These are phyloP conservation scores for Aphanomyces astaci DNA, from an alignment of 352 stramenopile genomes.

Conservation along the genomic window DNA sequence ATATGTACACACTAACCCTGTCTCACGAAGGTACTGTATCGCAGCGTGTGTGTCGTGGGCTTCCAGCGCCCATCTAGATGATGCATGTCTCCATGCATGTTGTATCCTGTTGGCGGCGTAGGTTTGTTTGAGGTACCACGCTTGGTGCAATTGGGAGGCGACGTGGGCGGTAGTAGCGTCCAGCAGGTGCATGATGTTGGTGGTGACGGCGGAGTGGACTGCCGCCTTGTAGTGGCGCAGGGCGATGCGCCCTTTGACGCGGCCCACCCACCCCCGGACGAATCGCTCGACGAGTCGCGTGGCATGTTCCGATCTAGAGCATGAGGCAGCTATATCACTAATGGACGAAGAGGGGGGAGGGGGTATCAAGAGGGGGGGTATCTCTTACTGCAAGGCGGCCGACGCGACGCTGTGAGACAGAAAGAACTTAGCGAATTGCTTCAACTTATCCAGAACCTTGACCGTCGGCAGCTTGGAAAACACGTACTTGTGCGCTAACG, in stretches of 20 bases:
- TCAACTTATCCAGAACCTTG: not conserved
- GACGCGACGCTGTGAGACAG: not conserved
- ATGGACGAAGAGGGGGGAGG: too few relatives aligned
- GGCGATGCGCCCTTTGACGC: not conserved
- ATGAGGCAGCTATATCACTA: too few relatives aligned
- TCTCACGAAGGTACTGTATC: not conserved
- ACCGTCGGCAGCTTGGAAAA: not conserved
- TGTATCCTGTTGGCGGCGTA: not conserved
- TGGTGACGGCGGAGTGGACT: not conserved
- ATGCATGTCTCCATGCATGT: not conserved
- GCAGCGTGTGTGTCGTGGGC: not conserved
- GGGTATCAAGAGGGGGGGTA: too few relatives aligned
- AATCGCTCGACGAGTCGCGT: not conserved
- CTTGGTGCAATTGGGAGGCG: not conserved
- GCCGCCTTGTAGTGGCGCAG: not conserved
- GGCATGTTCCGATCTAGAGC: not conserved
- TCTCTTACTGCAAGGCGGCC: not conserved
- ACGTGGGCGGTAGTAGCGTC: not conserved
- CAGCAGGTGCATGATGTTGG: not conserved
- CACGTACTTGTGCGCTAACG: not conserved
- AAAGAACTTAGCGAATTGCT: conserved; percentile 5
- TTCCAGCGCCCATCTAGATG: not conserved
- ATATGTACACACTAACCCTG: not conserved
- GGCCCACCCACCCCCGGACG: not conserved
- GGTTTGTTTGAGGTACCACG: not conserved